Conservation (phyloP, 1,284 basidiomycete genomes). For the Nidula niveotomentosa region DNA sequence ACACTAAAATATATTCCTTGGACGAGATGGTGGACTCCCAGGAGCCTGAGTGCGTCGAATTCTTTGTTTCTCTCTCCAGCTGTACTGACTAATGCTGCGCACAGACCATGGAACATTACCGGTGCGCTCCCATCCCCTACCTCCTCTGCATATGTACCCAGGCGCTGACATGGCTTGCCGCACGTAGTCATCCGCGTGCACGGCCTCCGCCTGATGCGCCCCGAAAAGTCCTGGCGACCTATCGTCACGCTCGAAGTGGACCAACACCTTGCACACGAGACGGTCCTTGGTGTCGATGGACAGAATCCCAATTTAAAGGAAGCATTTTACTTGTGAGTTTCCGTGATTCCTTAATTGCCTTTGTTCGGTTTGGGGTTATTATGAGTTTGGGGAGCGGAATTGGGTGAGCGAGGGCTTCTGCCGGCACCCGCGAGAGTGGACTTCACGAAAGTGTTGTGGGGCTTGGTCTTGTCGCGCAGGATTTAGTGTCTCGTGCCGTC, state of each 20-base stretch:
- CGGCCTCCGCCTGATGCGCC: conserved; percentile 43
- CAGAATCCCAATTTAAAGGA: conserved; percentile 66
- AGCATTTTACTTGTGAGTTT: conserved; percentile 49
- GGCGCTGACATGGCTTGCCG: not conserved
- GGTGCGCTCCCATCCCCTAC: conserved; percentile 3
- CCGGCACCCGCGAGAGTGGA: too few relatives aligned
- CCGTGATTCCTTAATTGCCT: too few relatives aligned
- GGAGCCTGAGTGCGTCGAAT: too few relatives aligned
- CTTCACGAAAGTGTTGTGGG: too few relatives aligned
- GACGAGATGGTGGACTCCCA: too few relatives aligned
- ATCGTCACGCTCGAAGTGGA: conserved; percentile 58
- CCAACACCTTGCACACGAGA: conserved; percentile 46
- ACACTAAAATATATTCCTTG: too few relatives aligned
- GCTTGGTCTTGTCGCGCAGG: too few relatives aligned
- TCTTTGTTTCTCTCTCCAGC: too few relatives aligned
- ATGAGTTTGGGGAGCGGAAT: too few relatives aligned
- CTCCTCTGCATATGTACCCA: not conserved
- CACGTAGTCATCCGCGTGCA: conserved; percentile 43
- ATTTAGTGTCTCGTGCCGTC: too few relatives aligned
- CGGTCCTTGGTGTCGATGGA: conserved; percentile 60
- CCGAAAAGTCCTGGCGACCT: conserved; percentile 60
- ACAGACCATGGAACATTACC: conserved; percentile 14
- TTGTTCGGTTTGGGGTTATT: too few relatives aligned
- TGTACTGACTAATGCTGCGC: not conserved
- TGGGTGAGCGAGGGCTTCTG: too few relatives aligned